A percentile compares a stretch with the other conserved stretches of the same genome.
These are phyloP conservation scores for Aspergillus proliferans DNA, from an alignment of 2,329 filamentous ascomycete species.

Conservation along the genomic window DNA sequence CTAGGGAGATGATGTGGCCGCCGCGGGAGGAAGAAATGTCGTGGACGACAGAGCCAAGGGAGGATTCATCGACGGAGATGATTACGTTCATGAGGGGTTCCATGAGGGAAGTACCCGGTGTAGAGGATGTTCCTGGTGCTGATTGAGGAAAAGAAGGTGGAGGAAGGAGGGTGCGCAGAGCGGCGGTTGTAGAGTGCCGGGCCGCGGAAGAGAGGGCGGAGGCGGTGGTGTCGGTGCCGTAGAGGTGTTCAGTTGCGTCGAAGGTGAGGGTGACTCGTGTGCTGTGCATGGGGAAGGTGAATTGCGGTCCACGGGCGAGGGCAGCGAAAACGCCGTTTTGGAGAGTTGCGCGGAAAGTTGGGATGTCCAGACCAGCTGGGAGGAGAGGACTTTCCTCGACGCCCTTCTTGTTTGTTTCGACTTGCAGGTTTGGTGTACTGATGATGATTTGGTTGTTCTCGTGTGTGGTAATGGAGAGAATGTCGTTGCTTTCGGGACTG, in stretches of 20 bases:
- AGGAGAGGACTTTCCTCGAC: conserved; percentile 45
- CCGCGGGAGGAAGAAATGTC: conserved; percentile 70
- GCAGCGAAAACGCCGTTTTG: conserved; percentile 77
- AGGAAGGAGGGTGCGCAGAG: conserved; percentile 52
- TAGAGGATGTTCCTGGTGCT: conserved; percentile 42
- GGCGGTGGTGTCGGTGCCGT: conserved; percentile 59
- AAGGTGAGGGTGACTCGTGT: conserved; percentile 66
- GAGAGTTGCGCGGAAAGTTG: conserved; percentile 50
- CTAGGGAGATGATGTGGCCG: conserved; percentile 66
- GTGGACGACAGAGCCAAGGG: conserved; percentile 75
- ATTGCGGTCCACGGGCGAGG: conserved; percentile 74
- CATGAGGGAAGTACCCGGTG: conserved; percentile 58
- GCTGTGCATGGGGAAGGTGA: conserved; percentile 72
- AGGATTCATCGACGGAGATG: conserved; percentile 77
- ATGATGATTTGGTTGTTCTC: conserved; percentile 65
- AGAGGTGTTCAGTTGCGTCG: conserved; percentile 59
- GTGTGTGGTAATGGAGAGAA: conserved; percentile 35
- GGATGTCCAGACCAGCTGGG: conserved; percentile 48
- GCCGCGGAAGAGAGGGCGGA: conserved; percentile 63
- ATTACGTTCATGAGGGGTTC: conserved; percentile 90
- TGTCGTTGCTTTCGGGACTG: conserved; percentile 15
- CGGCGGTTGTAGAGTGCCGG: conserved; percentile 61
- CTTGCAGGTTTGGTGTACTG: conserved; percentile 44
- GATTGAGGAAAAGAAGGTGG: conserved; percentile 3
- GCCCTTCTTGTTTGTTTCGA: conserved; percentile 29